phyloP scores from a whole-genome alignment of 306 rosid genomes.

The Arachis hypogaea region DNA sequence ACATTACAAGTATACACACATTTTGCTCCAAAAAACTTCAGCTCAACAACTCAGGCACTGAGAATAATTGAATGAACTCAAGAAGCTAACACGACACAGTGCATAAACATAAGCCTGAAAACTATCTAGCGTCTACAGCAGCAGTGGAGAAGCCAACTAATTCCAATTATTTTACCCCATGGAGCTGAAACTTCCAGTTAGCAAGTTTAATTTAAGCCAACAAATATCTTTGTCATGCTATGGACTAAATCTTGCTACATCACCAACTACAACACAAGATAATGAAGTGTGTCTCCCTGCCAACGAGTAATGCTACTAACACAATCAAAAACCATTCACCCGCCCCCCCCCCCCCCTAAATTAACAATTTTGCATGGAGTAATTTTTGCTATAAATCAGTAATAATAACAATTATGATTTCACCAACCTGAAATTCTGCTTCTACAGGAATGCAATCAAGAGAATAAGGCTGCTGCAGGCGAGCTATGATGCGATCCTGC shows the following conservation, averaged over 20 bases:
- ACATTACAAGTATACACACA: neutral
- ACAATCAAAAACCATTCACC: too few species aligned
- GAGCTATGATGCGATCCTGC: constrained; percentile 97
- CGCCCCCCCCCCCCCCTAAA: too few species aligned
- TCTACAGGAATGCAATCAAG: constrained; percentile 98
- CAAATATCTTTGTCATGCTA: neutral
- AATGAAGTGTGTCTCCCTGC: neutral
- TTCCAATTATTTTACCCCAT: neutral
- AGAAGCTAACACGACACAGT: neutral
- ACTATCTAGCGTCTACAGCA: neutral
- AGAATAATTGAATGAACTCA: constrained; percentile 29
- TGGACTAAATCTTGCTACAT: constrained; percentile 1
- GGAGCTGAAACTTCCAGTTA: constrained; percentile 8
- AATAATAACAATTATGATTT: neutral
- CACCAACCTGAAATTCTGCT: constrained; percentile 92
- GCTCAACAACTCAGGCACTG: constrained; percentile 13
- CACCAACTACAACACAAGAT: constrained; percentile 4
- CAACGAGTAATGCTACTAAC: neutral
- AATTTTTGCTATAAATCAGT: neutral
- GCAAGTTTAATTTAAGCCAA: constrained; percentile 10
- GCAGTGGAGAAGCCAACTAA: constrained; percentile 4
- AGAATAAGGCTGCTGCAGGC: constrained; percentile 96
- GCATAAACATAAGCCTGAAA: constrained; percentile 11
- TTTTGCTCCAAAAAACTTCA: constrained; percentile 8
- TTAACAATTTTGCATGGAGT: neutral